Conservation (phyloP, 2,329 filamentous ascomycete species). For the Nigrospora osmanthi region DNA sequence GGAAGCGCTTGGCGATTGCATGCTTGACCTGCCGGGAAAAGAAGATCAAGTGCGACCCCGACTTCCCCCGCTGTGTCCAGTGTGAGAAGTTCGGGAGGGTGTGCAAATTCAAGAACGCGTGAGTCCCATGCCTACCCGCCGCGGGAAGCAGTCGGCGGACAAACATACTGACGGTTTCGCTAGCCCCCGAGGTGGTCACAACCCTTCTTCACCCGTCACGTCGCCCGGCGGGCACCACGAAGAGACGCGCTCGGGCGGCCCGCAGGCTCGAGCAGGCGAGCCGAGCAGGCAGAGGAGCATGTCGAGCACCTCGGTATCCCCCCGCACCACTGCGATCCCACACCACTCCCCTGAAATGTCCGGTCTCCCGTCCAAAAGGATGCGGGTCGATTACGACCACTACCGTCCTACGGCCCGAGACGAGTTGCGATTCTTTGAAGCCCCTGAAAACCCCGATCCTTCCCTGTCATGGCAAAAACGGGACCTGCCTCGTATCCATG, state of each 20-base stretch:
- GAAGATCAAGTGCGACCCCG: conserved; percentile 95
- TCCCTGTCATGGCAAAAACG: conserved; percentile 28
- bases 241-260: conserved; percentile 27
- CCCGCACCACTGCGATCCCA: conserved; percentile 26
- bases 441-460: conserved; percentile 28
- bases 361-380: conserved; percentile 36
- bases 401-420: conserved; percentile 26
- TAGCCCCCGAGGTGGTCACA: conserved; percentile 51
- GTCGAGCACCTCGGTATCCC: conserved; percentile 40
- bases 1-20: conserved; percentile 79
- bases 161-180: conserved; percentile 7
- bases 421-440: conserved; percentile 16
- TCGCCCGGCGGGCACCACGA: conserved; percentile 40
- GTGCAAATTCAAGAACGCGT: conserved; percentile 84
- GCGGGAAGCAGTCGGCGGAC: neutral
- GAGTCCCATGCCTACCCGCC: conserved; percentile 32
- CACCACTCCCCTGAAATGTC: conserved; percentile 21
- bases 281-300: conserved; percentile 30
- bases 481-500: conserved; percentile 39
- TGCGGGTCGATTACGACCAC: conserved; percentile 38
- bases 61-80: conserved; percentile 78
- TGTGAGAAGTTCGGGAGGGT: conserved; percentile 85
- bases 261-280: conserved; percentile 25
- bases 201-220: conserved; percentile 42
- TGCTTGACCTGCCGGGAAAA: conserved; percentile 91